A percentile compares a stretch with the other conserved stretches of the same genome.
phyloP scores from a whole-genome alignment of 192 early-diverging fungal genomes.

The Coemansia sp. region DNA sequence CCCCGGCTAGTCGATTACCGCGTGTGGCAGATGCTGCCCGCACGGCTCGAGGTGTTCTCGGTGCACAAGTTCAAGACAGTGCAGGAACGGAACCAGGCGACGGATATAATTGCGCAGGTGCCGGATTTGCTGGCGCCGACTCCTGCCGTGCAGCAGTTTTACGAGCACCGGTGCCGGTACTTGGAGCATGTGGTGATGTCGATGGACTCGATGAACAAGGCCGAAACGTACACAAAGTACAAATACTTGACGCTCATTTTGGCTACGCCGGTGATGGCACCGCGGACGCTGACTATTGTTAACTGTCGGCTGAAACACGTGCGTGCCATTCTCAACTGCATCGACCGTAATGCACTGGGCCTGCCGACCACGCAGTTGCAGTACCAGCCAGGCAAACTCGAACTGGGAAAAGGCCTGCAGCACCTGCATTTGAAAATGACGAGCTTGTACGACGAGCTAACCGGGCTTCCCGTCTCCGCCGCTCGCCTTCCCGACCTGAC shows the following conservation, averaged over 20 bases:
- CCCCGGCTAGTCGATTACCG: conserved; percentile 43
- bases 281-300: conserved; percentile 49
- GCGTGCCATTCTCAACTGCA: conserved; percentile 53
- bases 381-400: conserved; percentile 42
- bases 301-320: conserved; percentile 53
- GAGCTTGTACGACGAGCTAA: conserved; percentile 49
- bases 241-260: conserved; percentile 48
- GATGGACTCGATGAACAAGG: conserved; percentile 54
- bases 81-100: conserved; percentile 52
- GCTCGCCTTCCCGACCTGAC: conserved; percentile 40
- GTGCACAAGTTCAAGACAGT: conserved; percentile 49
- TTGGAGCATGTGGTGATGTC: conserved; percentile 54
- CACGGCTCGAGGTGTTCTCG: conserved; percentile 48
- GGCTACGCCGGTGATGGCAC: conserved; percentile 49
- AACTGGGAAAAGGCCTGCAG: conserved; percentile 38
- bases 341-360: conserved; percentile 51
- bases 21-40: conserved; percentile 54
- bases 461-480: conserved; percentile 41
- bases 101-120: conserved; percentile 50
- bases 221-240: conserved; percentile 54
- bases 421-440: conserved; percentile 53
- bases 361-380: conserved; percentile 38
- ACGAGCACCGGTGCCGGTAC: conserved; percentile 50
- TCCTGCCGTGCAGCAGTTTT: conserved; percentile 50
- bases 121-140: conserved; percentile 47